phyloP scores from a whole-genome alignment of 179 eudicot genomes.

The Patellifolia procumbens region DNA sequence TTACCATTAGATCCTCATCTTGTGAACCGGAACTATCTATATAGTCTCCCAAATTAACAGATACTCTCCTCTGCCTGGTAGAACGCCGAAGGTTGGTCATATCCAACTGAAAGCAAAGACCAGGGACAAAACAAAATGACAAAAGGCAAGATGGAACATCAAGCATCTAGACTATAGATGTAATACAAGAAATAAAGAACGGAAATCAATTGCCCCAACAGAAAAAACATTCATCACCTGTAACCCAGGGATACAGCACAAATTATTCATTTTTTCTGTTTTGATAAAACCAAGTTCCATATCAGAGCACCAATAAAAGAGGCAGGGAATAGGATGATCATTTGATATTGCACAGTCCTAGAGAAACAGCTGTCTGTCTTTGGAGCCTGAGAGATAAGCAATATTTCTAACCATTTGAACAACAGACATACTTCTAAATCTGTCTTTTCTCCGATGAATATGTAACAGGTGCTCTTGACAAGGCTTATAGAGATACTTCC shows the following conservation, averaged over 20 bases:
- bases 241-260: slow-evolving; percentile 2
- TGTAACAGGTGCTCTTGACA: slow-evolving; percentile 10
- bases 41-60: slow-evolving; percentile 72
- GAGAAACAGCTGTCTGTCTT: slow-evolving; percentile 4
- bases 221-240: not conserved
- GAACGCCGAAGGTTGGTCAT: slow-evolving; percentile 88
- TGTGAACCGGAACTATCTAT: slow-evolving; percentile 85
- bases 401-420: slow-evolving; percentile 8
- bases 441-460: slow-evolving; percentile 1
- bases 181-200: not conserved
- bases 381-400: slow-evolving; percentile 1
- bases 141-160: slow-evolving; percentile 14
- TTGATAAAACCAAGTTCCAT: slow-evolving; percentile 6
- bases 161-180: not conserved
- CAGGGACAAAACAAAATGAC: slow-evolving; percentile 17
- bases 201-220: not conserved
- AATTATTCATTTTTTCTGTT: too few relatives aligned
- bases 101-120: slow-evolving; percentile 58
- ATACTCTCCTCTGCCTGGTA: slow-evolving; percentile 82
- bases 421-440: slow-evolving; percentile 24
- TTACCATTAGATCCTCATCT: slow-evolving; percentile 93
- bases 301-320: not conserved
- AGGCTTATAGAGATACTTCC: not conserved
- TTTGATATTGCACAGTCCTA: slow-evolving; percentile 2
- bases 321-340: not conserved